Evolutionary conservation across 1,284 basidiomycete genomes (phyloP), one percentile per base, ranked within the genome.

Genomic region (Pseudozyma pruni): DNA sequence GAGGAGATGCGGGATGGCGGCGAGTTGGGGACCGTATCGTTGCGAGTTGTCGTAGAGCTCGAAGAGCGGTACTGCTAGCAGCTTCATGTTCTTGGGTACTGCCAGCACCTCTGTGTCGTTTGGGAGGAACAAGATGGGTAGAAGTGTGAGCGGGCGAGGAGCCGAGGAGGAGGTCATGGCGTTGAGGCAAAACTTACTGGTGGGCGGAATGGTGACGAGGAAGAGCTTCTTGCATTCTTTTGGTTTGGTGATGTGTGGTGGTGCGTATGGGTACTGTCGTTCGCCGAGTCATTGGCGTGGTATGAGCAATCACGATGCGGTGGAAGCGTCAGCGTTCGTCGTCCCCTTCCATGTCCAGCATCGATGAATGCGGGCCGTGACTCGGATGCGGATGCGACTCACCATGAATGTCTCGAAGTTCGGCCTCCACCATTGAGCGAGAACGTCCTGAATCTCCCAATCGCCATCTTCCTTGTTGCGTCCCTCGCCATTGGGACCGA

Each of bases 391-490:
- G n/a, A n/a, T n/a, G n/a, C n/a, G n/a, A 85, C 90, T 80, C 78
- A 95, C 94, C 90, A 96, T 94, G 84, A 98, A 98, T 0, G 93
- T 94, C 85, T 98, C 95, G 79, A 96, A 98, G 80, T 94, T 94
- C 0, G 95, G 95, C 56, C 95, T 86, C 90, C 91, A 98, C 94
- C 95, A 98, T 80, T 94, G 92, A 0, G 93, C 92, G 29, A 98
- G 86, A 75, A 93, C 94, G 74, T 96, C 93, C 2, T 91, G 91
- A 50, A 98, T 93, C 83, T 93, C 91, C 95, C 95, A 98, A 37
- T 93, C 92, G 46, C 91, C 90, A 75, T 72, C 69, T 6, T 63
- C 91, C 89, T 43, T 90, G 86, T 8, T 90, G 89, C 72, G 90
- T 88, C 2, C 87, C 86, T 56, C 68, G 4, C 69, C 63, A 31